A percentile compares a stretch with the other conserved stretches of the same genome.
Conservation (phyloP, 352 stramenopile species). For the Globisporangium apiculatum region DNA sequence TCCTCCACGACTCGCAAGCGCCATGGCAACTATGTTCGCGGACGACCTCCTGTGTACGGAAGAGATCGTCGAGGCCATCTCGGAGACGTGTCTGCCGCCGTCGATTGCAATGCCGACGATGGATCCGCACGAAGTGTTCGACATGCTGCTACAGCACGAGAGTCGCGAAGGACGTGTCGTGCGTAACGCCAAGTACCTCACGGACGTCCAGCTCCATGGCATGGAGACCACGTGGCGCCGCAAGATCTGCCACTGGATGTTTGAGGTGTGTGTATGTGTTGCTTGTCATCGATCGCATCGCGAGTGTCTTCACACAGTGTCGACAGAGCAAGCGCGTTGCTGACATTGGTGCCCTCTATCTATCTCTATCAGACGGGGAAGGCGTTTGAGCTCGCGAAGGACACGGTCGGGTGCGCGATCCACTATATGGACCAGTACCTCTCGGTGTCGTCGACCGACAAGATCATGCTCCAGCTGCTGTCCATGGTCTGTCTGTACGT, state of each 20-base stretch:
- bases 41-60: slow-evolving; percentile 28
- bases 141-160: slow-evolving; percentile 22
- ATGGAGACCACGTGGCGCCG: slow-evolving; percentile 35
- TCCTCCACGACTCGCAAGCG: not conserved
- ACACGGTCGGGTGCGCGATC: slow-evolving; percentile 37
- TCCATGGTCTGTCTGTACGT: slow-evolving; percentile 46
- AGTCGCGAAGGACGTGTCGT: slow-evolving; percentile 8
- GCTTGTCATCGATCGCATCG: not conserved
- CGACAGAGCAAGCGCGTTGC: not conserved
- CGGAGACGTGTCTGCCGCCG: not conserved
- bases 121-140: slow-evolving; percentile 18
- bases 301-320: too few relatives aligned
- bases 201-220: slow-evolving; percentile 25
- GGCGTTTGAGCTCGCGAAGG: slow-evolving; percentile 35
- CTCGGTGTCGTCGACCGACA: slow-evolving; percentile 33
- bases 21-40: slow-evolving; percentile 7
- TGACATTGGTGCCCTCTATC: not conserved
- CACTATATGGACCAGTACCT: slow-evolving; percentile 46
- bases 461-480: slow-evolving; percentile 45
- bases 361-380: slow-evolving; percentile 24
- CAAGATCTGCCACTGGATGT: slow-evolving; percentile 47
- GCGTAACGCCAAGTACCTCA: slow-evolving; percentile 26
- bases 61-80: slow-evolving; percentile 13
- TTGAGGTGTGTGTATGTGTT: slow-evolving; percentile 19
- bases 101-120: not conserved